Conservation (phyloP, 1,284 basidiomycete genomes). For the Leccinum subrobustum region DNA sequence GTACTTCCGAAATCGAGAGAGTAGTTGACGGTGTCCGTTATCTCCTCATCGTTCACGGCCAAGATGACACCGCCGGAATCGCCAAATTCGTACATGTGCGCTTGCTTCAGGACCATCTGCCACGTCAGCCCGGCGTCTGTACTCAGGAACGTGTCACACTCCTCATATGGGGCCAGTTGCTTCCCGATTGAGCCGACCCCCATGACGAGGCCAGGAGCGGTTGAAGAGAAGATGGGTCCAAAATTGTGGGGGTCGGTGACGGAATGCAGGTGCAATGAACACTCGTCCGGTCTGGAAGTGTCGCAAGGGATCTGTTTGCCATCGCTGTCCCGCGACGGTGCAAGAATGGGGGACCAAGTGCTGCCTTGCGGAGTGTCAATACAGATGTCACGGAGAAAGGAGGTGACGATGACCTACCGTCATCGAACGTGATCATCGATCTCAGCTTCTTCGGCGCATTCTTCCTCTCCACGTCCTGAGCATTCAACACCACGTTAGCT, state of each 20-base stretch:
- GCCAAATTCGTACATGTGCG: slow-evolving; percentile 96
- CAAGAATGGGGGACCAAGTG: slow-evolving; percentile 69
- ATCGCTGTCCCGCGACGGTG: slow-evolving; percentile 63
- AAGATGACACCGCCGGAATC: slow-evolving; percentile 87
- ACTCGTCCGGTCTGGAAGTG: slow-evolving; percentile 51
- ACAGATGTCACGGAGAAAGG: background rate
- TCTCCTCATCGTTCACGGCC: slow-evolving; percentile 84
- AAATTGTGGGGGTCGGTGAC: slow-evolving; percentile 91
- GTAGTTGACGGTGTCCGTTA: slow-evolving; percentile 74
- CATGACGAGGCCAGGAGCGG: slow-evolving; percentile 93
- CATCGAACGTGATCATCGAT: slow-evolving; percentile 87
- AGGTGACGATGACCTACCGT: slow-evolving; percentile 51
- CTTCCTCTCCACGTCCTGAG: slow-evolving; percentile 66
- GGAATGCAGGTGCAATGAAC: slow-evolving; percentile 90
- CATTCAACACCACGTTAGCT: slow-evolving; percentile 85
- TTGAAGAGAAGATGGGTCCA: slow-evolving; percentile 90
- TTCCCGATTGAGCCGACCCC: slow-evolving; percentile 88
- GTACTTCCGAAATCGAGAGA: slow-evolving; percentile 83
- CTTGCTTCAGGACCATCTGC: slow-evolving; percentile 74
- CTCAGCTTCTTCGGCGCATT: no score
- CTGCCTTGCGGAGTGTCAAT: slow-evolving; percentile 46
- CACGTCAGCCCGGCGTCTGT: slow-evolving; percentile 88
- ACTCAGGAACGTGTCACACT: slow-evolving; percentile 92
- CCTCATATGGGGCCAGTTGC: slow-evolving; percentile 73
- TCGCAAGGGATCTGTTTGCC: slow-evolving; percentile 68